Evolutionary conservation across 2,329 filamentous ascomycete species (phyloP).

Genomic region (Alternaria triticina): DNA sequence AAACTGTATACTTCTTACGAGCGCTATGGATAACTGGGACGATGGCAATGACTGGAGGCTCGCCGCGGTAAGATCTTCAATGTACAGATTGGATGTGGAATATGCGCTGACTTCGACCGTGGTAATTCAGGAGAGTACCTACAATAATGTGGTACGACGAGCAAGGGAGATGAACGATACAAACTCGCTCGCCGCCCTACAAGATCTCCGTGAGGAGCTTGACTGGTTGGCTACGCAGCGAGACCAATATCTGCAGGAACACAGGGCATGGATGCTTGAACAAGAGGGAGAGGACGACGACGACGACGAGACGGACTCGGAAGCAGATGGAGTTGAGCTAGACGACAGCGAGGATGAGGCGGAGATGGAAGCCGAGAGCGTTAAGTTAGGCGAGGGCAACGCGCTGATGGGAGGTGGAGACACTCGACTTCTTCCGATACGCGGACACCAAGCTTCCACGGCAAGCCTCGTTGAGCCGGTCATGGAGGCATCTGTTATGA

Average conservation of each 20-base stretch:
- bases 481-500: no score
- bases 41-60: background rate
- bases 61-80: background rate
- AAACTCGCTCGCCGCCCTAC: accelerated
- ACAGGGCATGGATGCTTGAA: background rate
- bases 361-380: background rate
- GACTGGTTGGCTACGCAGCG: background rate
- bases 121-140: background rate
- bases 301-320: background rate
- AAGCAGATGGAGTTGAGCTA: background rate
- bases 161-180: background rate
- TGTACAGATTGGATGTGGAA: background rate
- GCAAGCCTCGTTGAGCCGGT: background rate
- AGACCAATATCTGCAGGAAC: background rate
- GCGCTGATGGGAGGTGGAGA: background rate
- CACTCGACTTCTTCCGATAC: background rate
- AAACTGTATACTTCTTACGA: background rate
- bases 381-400: background rate
- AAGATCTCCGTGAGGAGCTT: background rate
- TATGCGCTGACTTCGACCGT: background rate
- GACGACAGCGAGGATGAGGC: background rate
- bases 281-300: background rate
- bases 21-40: background rate
- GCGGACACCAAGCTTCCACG: background rate
- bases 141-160: accelerated